phyloP scores from a whole-genome alignment of 768 basidiomycete species.

The Tulasnella calospora region DNA sequence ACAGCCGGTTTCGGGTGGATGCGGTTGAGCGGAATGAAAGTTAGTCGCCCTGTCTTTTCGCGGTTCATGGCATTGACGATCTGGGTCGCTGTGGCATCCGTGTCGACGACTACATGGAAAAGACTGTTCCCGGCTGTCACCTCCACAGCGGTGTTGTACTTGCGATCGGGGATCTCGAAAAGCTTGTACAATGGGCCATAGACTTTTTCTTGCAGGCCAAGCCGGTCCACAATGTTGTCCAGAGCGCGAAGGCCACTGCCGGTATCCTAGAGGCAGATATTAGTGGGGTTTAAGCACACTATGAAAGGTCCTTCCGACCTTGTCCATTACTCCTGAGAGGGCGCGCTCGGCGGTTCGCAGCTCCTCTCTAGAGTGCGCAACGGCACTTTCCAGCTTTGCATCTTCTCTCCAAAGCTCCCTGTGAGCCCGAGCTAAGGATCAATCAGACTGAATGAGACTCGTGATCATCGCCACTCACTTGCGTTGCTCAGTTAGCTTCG shows the following conservation, averaged over 20 bases:
- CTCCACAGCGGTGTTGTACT: slow-evolving; percentile 89
- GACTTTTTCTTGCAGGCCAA: slow-evolving; percentile 66
- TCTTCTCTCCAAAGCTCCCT: slow-evolving; percentile 91
- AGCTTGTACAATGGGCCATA: slow-evolving; percentile 92
- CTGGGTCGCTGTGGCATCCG: slow-evolving; percentile 84
- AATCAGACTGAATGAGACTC: not conserved
- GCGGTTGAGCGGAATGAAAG: slow-evolving; percentile 97
- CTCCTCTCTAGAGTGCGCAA: slow-evolving; percentile 73
- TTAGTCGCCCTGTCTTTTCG: slow-evolving; percentile 90
- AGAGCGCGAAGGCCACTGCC: slow-evolving; percentile 82
- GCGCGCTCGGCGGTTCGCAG: slow-evolving; percentile 72
- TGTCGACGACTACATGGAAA: slow-evolving; percentile 97
- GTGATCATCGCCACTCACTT: slow-evolving; percentile 45
- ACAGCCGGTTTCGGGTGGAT: slow-evolving; percentile 73
- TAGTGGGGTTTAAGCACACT: not conserved
- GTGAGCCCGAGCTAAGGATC: not conserved
- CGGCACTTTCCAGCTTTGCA: slow-evolving; percentile 73
- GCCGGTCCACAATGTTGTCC: slow-evolving; percentile 71
- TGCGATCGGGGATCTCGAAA: slow-evolving; percentile 81
- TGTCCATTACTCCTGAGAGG: slow-evolving; percentile 92
- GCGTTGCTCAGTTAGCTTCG: slow-evolving; percentile 66
- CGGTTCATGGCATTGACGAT: slow-evolving; percentile 92
- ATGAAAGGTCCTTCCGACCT: slow-evolving; percentile 49
- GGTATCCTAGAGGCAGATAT: slow-evolving; percentile 63
- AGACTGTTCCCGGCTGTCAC: slow-evolving; percentile 93